Conservation (phyloP, 2,329 filamentous ascomycete species). For the Scedosporium boydii region DNA sequence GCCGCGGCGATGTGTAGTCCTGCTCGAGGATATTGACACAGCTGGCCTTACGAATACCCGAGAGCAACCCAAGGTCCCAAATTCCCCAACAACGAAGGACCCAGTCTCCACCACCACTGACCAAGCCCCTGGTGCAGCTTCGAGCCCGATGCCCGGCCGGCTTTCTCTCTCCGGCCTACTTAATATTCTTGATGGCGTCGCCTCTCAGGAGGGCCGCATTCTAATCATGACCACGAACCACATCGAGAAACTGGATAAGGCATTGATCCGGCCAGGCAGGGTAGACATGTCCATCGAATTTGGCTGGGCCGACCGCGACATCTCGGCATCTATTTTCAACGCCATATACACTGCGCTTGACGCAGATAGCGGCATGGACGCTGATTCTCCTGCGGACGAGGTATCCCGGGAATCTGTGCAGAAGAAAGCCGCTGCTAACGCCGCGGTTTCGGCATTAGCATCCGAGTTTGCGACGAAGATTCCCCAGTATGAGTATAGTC, state of each 20-base stretch:
- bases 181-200: slow-evolving; percentile 70
- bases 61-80: slow-evolving; percentile 19
- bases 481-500: slow-evolving; percentile 47
- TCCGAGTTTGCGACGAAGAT: slow-evolving; percentile 35
- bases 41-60: slow-evolving; percentile 58
- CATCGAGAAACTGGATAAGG: slow-evolving; percentile 50
- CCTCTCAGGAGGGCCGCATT: slow-evolving; percentile 53
- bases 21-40: slow-evolving; percentile 69
- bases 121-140: slow-evolving; percentile 11
- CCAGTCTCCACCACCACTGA: slow-evolving; percentile 8
- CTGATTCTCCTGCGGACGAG: slow-evolving; percentile 3
- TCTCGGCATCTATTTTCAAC: slow-evolving; percentile 45
- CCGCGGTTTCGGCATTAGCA: slow-evolving; percentile 18
- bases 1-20: slow-evolving; percentile 60
- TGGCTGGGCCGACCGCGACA: slow-evolving; percentile 40
- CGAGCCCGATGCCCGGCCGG: slow-evolving; percentile 13
- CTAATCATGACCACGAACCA: slow-evolving; percentile 60
- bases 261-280: slow-evolving; percentile 52
- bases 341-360: slow-evolving; percentile 47
- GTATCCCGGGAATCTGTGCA: background rate
- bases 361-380: slow-evolving; percentile 25
- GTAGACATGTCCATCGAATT: slow-evolving; percentile 53
- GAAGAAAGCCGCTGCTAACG: slow-evolving; percentile 14
- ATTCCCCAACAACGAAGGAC: slow-evolving; percentile 13
- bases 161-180: slow-evolving; percentile 68